Base-by-base conservation (phyloP, 2,329 filamentous ascomycete species). In the Neofusicoccum cordaticola region DNA sequence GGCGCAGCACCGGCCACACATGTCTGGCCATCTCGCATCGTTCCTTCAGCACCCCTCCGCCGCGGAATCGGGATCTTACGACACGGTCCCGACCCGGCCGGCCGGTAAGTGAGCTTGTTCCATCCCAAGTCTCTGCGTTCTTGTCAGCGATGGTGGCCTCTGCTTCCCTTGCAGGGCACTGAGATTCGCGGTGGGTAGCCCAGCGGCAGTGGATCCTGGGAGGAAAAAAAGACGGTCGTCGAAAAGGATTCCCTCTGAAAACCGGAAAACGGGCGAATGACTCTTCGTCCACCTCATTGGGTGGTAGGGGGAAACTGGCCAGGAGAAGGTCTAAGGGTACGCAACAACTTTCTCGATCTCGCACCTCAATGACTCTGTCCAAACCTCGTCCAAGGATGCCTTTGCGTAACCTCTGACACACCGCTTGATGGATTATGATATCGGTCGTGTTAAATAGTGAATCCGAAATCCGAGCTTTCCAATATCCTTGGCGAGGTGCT, bases 1-100 rank as follows among this genome's bases (percentile, higher is more conserved):
- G 53, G 53, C 53, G 53, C 53, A 57, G 53, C 53, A 45, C 53
- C 22, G 53, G 53, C 53, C 53, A 34, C 15, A 34, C 37, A 44
- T 8, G 39, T 19, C 53, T 17, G 39, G 13, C 53, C 53, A 58
- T 56, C 53, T 58, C 53, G 53, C 53, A 58, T 58, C 53, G 31
- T 27, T 15, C 34, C 39, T 31, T 22, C 53, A 58, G 22, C 39
- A 58, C 53, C 53, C 53, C 53, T 58, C 53, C 53, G 53, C 53
- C 53, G 53, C 53, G 53, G 53, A 58, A 58, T 58, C 53, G 53
- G 53, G 53, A 58, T 58, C 53, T 58, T 27, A 58, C 39, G 39
- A 58, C 34, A 34, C 22, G 53, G 53, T n/a, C 39, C n/a, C 27
- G 53, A 58, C 53, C 53, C 53, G 53, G 34, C 22, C 22, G 27